A percentile compares a stretch with the other conserved stretches of the same genome.
These are phyloP conservation scores for Candida arabinofermentans DNA, from an alignment of 805 yeast genomes.

Conservation along the genomic window DNA sequence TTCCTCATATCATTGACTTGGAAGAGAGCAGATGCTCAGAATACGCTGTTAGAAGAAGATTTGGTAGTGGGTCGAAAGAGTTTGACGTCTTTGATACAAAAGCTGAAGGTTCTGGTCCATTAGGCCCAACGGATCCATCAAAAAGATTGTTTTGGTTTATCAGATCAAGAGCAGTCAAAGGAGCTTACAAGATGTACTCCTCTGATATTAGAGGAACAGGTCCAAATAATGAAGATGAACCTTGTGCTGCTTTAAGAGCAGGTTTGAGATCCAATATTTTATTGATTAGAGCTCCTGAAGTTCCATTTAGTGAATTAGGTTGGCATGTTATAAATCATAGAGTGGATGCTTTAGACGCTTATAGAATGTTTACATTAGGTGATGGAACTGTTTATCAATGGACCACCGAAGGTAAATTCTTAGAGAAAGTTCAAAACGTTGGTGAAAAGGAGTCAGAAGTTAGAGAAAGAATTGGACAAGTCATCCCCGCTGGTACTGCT, in stretches of 20 bases:
- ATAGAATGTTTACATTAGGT: constrained; percentile 55
- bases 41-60: constrained; percentile 49
- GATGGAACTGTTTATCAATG: constrained; percentile 63
- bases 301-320: constrained; percentile 53
- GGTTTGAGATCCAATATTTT: constrained; percentile 58
- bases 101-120: constrained; percentile 32
- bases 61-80: constrained; percentile 58
- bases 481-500: constrained; percentile 45
- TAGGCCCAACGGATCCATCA: constrained; percentile 40
- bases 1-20: constrained; percentile 49
- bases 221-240: constrained; percentile 47
- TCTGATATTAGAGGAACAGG: constrained; percentile 39
- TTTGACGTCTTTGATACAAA: constrained; percentile 51
- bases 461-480: constrained; percentile 59
- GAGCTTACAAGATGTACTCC: constrained; percentile 57
- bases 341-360: constrained; percentile 58
- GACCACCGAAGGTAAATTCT: constrained; percentile 55
- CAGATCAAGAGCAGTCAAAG: constrained; percentile 64
- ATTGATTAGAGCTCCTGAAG: constrained; percentile 46
- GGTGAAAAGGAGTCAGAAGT: constrained; percentile 66
- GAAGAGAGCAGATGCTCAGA: constrained; percentile 32
- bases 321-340: constrained; percentile 59
- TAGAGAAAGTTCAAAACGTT: constrained; percentile 52
- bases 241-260: constrained; percentile 56
- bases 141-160: constrained; percentile 49